Percentiles rank a stretch among this genome's conserved stretches.
Evolutionary conservation across 1,139 yeast genomes (phyloP).

Genomic region (Sugiyamaella japonica): DNA sequence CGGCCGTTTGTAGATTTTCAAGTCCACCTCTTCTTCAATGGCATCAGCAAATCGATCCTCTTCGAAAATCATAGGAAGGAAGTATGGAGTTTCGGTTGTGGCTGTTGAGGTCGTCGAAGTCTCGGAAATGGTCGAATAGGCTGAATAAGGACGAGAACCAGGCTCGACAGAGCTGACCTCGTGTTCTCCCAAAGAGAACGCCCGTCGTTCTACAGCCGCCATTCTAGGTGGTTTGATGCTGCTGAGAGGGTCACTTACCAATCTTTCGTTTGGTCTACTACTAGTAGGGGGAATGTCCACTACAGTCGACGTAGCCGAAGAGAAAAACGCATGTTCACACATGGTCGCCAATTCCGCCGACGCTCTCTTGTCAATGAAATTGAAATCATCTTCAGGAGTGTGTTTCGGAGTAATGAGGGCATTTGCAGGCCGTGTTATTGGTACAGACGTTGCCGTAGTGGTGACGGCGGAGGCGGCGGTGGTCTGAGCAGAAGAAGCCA

Average conservation of each 20-base stretch:
- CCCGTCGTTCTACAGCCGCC: slow-evolving; percentile 23
- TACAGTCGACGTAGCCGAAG: not conserved
- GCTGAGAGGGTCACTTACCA: slow-evolving; percentile 24
- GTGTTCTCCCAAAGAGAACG: slow-evolving; percentile 25
- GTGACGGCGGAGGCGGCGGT: not conserved
- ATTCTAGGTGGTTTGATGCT: slow-evolving; percentile 1
- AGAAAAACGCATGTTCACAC: slow-evolving; percentile 23
- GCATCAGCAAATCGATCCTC: slow-evolving; percentile 44
- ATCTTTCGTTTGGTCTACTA: slow-evolving; percentile 5
- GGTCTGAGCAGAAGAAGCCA: not conserved
- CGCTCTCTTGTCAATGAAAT: slow-evolving; percentile 15
- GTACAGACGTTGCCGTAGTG: not conserved
- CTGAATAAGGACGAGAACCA: slow-evolving; percentile 25
- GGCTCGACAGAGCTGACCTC: slow-evolving; percentile 21
- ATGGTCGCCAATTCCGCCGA: slow-evolving; percentile 22
- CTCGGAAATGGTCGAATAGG: slow-evolving; percentile 22
- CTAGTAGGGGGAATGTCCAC: slow-evolving; percentile 2
- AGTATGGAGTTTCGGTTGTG: slow-evolving; percentile 18
- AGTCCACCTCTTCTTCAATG: slow-evolving; percentile 40
- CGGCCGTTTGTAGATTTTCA: slow-evolving; percentile 23
- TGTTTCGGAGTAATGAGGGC: not conserved
- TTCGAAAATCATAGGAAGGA: slow-evolving; percentile 43
- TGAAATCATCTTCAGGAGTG: slow-evolving; percentile 11
- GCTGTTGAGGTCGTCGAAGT: slow-evolving; percentile 21
- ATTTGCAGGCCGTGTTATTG: not conserved